Base-by-base conservation (phyloP, 768 basidiomycete genomes). In the Psilocybe tampanensis region DNA sequence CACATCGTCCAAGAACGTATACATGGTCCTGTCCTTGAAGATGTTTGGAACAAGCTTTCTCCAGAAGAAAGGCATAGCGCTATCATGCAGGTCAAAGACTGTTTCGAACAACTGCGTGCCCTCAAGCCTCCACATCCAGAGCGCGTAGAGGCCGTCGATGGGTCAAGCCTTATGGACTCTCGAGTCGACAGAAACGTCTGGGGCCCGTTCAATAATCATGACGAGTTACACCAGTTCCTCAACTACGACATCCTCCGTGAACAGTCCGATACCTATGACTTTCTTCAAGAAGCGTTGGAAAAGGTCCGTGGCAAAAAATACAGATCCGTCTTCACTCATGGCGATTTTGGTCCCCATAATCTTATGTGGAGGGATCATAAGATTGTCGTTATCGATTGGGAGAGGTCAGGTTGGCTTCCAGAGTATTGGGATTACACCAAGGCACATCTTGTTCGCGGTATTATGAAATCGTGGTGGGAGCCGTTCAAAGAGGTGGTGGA, bases 361-460 rank as follows among this genome's bases (percentile, higher is more conserved):
- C 39, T 51, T 12, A 12, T 51, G 8, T 51, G 50, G 50, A 51
- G 24, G 17, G 36, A 39, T 22, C 34, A 34, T 41, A 19, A 18
- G 13, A 41, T 41, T 15, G 34, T 24, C 22, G 23, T 51, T 21
- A 51, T 51, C n/a, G 50, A 51, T 24, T 51, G 50, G 50, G 50
- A 51, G 21, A 39, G 12, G 22, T n/a, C 34, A n/a, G 50, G 50
- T 12, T 51, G 50, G 50, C 41, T 39, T 24, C 50, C 50, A 11
- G 50, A 51, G 21, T 51, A 51, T 12, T 51, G 50, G 50, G 50
- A 51, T 3, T 51, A 51, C 34, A 39, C 50, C 15, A 39, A 34
- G 21, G 36, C 24, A 17, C 47, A 33, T n/a, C 23, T 7, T 12
- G 26, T 24, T 48, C 47, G 47, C 3, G 15, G 49, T n/a, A 17